phyloP scores from a whole-genome alignment of 306 rosid genomes.

The Castanea sativa region DNA sequence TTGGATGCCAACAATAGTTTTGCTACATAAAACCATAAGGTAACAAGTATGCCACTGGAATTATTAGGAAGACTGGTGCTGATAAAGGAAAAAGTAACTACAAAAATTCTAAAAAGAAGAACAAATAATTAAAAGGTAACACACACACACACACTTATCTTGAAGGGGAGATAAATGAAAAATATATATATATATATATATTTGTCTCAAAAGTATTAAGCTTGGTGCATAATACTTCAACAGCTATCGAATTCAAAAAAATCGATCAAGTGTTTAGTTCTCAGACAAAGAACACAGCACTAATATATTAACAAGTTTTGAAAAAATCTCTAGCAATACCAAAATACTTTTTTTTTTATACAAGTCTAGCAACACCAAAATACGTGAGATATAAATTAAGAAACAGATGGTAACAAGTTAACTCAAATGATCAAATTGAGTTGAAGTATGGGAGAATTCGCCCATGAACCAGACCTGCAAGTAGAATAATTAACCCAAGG shows the following conservation, averaged over 20 bases:
- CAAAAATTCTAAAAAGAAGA: neutral
- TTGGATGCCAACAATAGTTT: constrained; percentile 13
- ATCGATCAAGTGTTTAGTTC: constrained; percentile 3
- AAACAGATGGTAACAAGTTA: constrained; percentile 13
- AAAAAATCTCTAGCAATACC: constrained; percentile 1
- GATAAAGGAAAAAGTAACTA: neutral
- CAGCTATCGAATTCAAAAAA: neutral
- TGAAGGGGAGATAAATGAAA: neutral
- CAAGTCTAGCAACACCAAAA: neutral
- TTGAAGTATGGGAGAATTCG: constrained; percentile 61
- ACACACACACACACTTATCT: too few species aligned
- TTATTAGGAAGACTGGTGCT: constrained; percentile 3
- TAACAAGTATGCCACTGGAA: constrained; percentile 3
- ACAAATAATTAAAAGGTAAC: neutral
- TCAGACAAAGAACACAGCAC: constrained; percentile 10
- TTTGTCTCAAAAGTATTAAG: neutral
- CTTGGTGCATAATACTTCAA: neutral
- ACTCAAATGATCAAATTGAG: constrained; percentile 65
- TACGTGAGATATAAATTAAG: neutral
- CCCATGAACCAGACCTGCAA: constrained; percentile 77
- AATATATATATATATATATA: too few species aligned
- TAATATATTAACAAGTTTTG: neutral
- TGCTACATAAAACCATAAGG: constrained; percentile 2
- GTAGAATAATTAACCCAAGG: constrained; percentile 21
- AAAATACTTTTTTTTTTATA: neutral